Percentiles rank a stretch among this genome's conserved stretches.
phyloP scores from a whole-genome alignment of 2,329 filamentous ascomycete genomes.

The Trichoderma cornu-damae region DNA sequence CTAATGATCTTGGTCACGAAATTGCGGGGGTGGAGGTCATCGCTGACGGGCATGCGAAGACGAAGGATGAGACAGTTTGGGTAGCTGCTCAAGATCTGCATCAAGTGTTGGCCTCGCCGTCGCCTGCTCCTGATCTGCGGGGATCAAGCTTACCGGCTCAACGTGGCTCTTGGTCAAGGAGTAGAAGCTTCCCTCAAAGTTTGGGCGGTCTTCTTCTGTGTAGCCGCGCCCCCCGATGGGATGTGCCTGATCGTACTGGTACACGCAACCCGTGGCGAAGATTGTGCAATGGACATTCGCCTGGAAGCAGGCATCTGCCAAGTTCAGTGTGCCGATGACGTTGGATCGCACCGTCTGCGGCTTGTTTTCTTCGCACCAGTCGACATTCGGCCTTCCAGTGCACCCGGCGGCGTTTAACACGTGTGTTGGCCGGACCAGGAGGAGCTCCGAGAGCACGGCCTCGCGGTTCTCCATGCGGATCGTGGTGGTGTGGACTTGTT shows the following conservation, averaged over 20 bases:
- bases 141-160: slow-evolving; percentile 38
- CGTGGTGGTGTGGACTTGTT: slow-evolving; percentile 56
- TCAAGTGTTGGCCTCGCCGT: neutral
- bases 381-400: slow-evolving; percentile 63
- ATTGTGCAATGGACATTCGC: slow-evolving; percentile 58
- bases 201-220: slow-evolving; percentile 57
- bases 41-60: slow-evolving; percentile 64
- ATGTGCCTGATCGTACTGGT: slow-evolving; percentile 57
- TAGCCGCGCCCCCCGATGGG: slow-evolving; percentile 56
- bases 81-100: slow-evolving; percentile 58
- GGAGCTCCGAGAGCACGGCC: slow-evolving; percentile 51
- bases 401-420: slow-evolving; percentile 62
- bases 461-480: slow-evolving; percentile 61
- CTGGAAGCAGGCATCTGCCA: slow-evolving; percentile 56
- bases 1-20: slow-evolving; percentile 65
- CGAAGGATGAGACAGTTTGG: slow-evolving; percentile 58
- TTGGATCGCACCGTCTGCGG: slow-evolving; percentile 63
- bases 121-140: neutral
- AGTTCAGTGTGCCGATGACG: slow-evolving; percentile 58
- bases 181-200: slow-evolving; percentile 65
- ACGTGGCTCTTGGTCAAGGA: slow-evolving; percentile 61
- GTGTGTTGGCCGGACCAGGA: slow-evolving; percentile 57
- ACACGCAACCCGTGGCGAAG: slow-evolving; percentile 64
- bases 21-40: slow-evolving; percentile 60
- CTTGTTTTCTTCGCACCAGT: slow-evolving; percentile 68